A percentile compares a stretch with the other conserved stretches of the same genome.
Conservation (phyloP, 1,139 yeast genomes). For the Lodderomyces pseudojiufengensis region DNA sequence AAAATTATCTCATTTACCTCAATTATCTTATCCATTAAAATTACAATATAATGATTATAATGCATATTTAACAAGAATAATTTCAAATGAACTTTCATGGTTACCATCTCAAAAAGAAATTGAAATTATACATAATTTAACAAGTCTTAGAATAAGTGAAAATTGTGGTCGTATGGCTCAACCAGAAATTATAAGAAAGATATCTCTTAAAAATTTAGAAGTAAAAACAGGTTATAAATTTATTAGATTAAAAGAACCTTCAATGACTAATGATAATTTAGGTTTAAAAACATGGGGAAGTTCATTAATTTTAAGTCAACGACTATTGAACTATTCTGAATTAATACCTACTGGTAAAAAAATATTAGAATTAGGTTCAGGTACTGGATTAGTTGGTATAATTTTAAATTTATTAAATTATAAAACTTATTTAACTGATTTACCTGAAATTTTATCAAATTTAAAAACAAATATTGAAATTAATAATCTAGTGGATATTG, state of each 20-base stretch:
- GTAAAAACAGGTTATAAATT: conserved; percentile 11
- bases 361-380: conserved; percentile 78
- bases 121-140: conserved; percentile 44
- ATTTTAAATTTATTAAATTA: conserved; percentile 51
- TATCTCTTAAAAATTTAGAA: conserved; percentile 31
- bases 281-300: conserved; percentile 98
- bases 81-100: conserved; percentile 58
- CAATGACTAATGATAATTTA: conserved; percentile 78
- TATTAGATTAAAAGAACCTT: conserved; percentile 69
- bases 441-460: conserved; percentile 73
- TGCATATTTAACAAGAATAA: conserved; percentile 63
- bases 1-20: conserved; percentile 27
- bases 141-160: conserved; percentile 70
- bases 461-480: conserved; percentile 51
- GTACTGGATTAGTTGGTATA: conserved; percentile 90
- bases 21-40: conserved; percentile 21
- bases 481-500: conserved; percentile 38
- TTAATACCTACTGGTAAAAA: conserved; percentile 6
- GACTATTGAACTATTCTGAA: conserved; percentile 44
- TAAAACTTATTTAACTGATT: conserved; percentile 64
- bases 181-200: conserved; percentile 61
- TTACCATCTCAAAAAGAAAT: conserved; percentile 21
- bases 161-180: conserved; percentile 85
- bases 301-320: conserved; percentile 62
- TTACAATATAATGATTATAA: conserved; percentile 26